Conservation (phyloP, 208 protist genomes). For the Leptomonas seymouri region DNA sequence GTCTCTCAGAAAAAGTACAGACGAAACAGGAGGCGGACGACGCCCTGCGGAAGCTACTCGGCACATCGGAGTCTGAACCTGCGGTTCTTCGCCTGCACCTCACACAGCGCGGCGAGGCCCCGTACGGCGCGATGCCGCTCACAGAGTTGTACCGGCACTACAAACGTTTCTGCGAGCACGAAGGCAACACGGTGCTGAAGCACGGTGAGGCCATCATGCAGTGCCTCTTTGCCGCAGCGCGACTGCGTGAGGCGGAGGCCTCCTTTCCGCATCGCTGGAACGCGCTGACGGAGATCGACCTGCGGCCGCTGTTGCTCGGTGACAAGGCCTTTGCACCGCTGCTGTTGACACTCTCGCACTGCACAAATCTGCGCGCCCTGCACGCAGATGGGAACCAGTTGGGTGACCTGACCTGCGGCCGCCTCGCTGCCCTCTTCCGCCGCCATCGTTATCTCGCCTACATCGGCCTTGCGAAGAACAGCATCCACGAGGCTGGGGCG, state of each 20-base stretch:
- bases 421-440: slow-evolving; percentile 64
- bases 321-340: slow-evolving; percentile 69
- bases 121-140: slow-evolving; percentile 77
- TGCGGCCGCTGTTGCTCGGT: slow-evolving; percentile 66
- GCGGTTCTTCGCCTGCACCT: slow-evolving; percentile 24
- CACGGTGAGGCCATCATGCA: slow-evolving; percentile 38
- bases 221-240: slow-evolving; percentile 11
- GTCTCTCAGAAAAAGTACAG: slow-evolving; percentile 55
- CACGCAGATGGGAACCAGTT: slow-evolving; percentile 68
- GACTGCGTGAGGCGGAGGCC: slow-evolving; percentile 30
- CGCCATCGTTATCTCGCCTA: slow-evolving; percentile 59
- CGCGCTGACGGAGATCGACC: slow-evolving; percentile 42
- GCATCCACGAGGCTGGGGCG: slow-evolving; percentile 75
- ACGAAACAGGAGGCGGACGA: slow-evolving; percentile 49
- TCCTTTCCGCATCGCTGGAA: slow-evolving; percentile 69
- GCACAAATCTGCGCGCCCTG: slow-evolving; percentile 53
- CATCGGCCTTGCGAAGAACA: slow-evolving; percentile 59
- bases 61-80: not conserved
- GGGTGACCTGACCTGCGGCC: slow-evolving; percentile 65
- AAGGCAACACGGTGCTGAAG: slow-evolving; percentile 46
- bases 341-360: slow-evolving; percentile 70
- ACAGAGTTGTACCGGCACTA: slow-evolving; percentile 71
- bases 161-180: slow-evolving; percentile 51
- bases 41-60: slow-evolving; percentile 33
- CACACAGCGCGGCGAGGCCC: slow-evolving; percentile 33